Evolutionary conservation across 139 green algal species (phyloP), one percentile per base, ranked within the genome.

Genomic region (Volvox africanus): DNA sequence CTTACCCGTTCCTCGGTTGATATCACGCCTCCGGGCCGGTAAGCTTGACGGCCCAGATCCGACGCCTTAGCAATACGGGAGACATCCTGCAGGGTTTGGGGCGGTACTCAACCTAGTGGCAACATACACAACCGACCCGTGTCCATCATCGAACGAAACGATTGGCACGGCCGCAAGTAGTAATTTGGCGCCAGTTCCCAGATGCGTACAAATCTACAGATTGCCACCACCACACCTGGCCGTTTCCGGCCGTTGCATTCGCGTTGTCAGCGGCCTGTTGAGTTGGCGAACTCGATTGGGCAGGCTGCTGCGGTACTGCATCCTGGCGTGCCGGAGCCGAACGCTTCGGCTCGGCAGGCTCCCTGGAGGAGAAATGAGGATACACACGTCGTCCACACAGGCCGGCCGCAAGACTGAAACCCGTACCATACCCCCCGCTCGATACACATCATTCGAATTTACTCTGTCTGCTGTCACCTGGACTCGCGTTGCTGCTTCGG

Each of bases 31-130:
- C 92, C 94, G 1, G 94, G 93, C 55, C 91, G 92, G 94, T 97
- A 98, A 6, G 97, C 97, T 32, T 95, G 95, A 44, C 94, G 92
- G 19, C 97, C 97, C 33, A 96, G 22, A 76, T 98, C 97, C 36
- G 94, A 92, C 61, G 97, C 97, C 30, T 90, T 93, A 44, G 96
- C 94, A 61, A 98, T 96, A 75, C 96, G 95, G 30, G 86, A 50
- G 2, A 84, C 32, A 22, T 90, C 73, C 86, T 90, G 86, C 36
- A 65, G 3, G 19, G 62, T 28, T 73, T 9, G 44, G 44, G 44
- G 9, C 44, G 44, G 9, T 9, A 14, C 44, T 55, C 44, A 55
- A 55, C 44, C 5, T 9, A 55, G 44, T 55, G 44, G 44, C 44
- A 55, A 55, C 44, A 55, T 55, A 5, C 44, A 55, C 9, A n/a